Base-by-base conservation (phyloP, 1,139 yeast species). In the Debaryomycetaceae sp. region DNA sequence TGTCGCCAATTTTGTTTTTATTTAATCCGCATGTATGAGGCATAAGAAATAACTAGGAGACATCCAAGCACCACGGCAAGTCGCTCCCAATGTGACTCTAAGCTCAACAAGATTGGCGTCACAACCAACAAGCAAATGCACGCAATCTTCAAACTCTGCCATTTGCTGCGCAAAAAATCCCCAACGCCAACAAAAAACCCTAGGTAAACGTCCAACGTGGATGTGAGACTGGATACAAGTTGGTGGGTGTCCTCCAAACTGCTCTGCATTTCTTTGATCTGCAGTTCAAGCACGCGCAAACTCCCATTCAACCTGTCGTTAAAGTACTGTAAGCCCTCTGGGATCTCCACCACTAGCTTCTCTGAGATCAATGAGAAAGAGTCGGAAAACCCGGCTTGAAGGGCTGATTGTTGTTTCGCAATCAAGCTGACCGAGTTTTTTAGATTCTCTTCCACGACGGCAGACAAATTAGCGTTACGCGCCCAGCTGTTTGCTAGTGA, bases 1-100 rank as follows among this genome's bases (percentile, higher is more conserved):
- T 53, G 58, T 53, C 58, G 58, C 26, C 37, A 39, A 39, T 40
- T 44, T 45, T 45, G 41, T 30, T 21, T 14, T 22, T 12, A n/a
- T 23, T 15, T 25, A n/a, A n/a, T n/a, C n/a, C n/a, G n/a, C n/a
- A n/a, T n/a, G n/a, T n/a, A n/a, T n/a, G n/a, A n/a, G n/a, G n/a
- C n/a, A n/a, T n/a, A n/a, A n/a, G n/a, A n/a, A n/a, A n/a, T n/a
- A n/a, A n/a, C n/a, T n/a, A n/a, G n/a, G n/a, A n/a, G n/a, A n/a
- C n/a, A n/a, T n/a, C n/a, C n/a, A n/a, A n/a, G n/a, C n/a, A n/a
- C n/a, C n/a, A n/a, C n/a, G n/a, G n/a, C n/a, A n/a, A n/a, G n/a
- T n/a, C n/a, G n/a, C n/a, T n/a, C n/a, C n/a, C n/a, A n/a, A n/a
- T n/a, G n/a, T n/a, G n/a, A n/a, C n/a, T n/a, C n/a, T n/a, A n/a